A percentile compares a stretch with the other conserved stretches of the same genome.
Conservation (phyloP, 345 rosid species). For the Eucalyptus erythrocorys region DNA sequence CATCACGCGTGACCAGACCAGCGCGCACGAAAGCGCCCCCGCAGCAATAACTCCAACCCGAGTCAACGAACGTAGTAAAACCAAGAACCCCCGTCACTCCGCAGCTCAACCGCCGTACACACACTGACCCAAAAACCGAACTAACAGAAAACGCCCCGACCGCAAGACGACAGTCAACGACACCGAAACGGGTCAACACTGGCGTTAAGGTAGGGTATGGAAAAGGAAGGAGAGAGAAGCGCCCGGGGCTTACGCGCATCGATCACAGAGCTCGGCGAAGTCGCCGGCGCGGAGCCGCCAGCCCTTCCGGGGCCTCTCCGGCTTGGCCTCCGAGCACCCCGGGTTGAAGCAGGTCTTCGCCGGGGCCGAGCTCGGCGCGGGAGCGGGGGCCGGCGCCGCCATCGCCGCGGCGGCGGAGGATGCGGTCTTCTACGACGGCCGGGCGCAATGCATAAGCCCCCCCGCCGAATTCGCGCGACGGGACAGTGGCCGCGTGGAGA, state of each 20-base stretch:
- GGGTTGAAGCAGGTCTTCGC: slow-evolving; percentile 57
- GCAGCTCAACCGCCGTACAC: neutral
- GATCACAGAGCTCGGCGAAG: slow-evolving; percentile 84
- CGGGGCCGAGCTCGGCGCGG: neutral
- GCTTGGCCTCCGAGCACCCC: slow-evolving; percentile 51
- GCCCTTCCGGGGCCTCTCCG: slow-evolving; percentile 50
- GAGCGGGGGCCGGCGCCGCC: neutral
- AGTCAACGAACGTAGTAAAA: neutral
- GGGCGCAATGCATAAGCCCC: neutral
- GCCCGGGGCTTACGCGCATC: slow-evolving; percentile 66
- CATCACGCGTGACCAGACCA: neutral
- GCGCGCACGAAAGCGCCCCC: neutral
- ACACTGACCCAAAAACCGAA: neutral
- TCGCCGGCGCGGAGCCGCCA: slow-evolving; percentile 87
- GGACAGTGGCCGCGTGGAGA: neutral
- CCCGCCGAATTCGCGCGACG: neutral
- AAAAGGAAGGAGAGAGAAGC: neutral
- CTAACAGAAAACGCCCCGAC: neutral
- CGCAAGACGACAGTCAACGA: neutral
- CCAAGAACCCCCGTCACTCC: neutral
- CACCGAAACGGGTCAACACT: neutral
- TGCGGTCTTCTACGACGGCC: neutral
- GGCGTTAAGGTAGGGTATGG: neutral
- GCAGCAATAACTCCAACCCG: neutral
- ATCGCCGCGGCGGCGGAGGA: neutral